Percentiles rank a stretch among this genome's conserved stretches.
Conservation (phyloP, 208 protist genomes). For the Leishmania aethiopica region DNA sequence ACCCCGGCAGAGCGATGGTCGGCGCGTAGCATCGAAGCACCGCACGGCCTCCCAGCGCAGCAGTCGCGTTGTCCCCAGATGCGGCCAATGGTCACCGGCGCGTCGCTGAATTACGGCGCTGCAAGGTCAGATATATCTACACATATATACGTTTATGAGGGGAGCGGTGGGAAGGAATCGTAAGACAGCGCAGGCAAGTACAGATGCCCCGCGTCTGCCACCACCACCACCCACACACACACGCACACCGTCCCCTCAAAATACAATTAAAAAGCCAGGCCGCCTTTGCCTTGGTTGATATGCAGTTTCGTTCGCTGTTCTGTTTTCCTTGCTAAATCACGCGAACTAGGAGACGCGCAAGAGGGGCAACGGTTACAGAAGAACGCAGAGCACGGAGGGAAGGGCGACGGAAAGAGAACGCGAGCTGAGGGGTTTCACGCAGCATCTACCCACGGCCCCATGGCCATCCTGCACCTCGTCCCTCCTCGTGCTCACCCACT, state of each 20-base stretch:
- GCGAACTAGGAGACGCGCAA: neutral
- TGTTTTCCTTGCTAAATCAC: conserved; percentile 1
- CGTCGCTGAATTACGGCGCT: neutral
- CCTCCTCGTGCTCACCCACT: neutral
- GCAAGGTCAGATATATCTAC: neutral
- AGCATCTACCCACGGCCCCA: neutral
- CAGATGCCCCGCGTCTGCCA: neutral
- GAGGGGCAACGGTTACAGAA: neutral
- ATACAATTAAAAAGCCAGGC: neutral
- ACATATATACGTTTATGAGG: too few relatives aligned
- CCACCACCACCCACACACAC: neutral
- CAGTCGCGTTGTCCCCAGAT: neutral
- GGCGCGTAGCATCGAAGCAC: neutral
- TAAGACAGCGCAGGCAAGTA: neutral
- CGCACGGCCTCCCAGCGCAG: neutral
- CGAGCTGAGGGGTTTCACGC: neutral
- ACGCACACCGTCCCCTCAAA: too few relatives aligned
- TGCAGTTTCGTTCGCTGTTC: neutral
- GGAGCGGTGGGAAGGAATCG: too few relatives aligned
- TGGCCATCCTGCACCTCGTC: neutral
- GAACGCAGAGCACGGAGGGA: neutral
- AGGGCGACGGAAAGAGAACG: neutral
- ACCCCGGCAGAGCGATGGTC: neutral
- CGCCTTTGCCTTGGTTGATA: neutral
- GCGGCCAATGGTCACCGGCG: neutral